Conservation (phyloP, 345 rosid genomes). For the Hibiscus tridactylites region DNA sequence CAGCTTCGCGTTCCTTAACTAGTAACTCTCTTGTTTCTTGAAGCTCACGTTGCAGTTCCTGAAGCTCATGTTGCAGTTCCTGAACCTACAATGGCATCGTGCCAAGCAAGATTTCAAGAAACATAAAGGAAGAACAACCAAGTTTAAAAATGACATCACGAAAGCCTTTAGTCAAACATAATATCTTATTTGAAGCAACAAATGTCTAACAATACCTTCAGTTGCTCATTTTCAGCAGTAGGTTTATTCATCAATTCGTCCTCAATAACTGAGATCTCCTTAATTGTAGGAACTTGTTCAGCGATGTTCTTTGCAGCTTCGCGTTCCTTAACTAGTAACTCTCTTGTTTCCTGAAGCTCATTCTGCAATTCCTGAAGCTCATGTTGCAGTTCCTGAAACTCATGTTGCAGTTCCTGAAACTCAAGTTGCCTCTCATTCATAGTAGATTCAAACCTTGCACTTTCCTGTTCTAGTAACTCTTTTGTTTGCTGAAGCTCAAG, state of each 20-base stretch:
- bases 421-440: slow-evolving; percentile 21
- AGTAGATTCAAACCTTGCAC: not conserved
- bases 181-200: slow-evolving; percentile 2
- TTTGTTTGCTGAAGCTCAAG: slow-evolving; percentile 14
- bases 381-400: not conserved
- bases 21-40: not conserved
- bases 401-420: not conserved
- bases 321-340: not conserved
- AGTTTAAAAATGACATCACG: not conserved
- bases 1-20: not conserved
- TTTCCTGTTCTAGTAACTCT: not conserved
- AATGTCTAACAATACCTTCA: slow-evolving; percentile 42
- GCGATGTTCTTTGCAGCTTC: not conserved
- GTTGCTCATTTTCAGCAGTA: slow-evolving; percentile 69
- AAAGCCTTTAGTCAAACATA: not conserved
- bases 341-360: slow-evolving; percentile 2
- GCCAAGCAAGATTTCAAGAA: not conserved
- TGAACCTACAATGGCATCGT: slow-evolving; percentile 24
- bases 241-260: slow-evolving; percentile 52
- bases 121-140: not conserved
- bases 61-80: slow-evolving; percentile 19
- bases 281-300: slow-evolving; percentile 30
- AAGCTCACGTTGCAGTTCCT: not conserved
- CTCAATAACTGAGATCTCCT: slow-evolving; percentile 54
- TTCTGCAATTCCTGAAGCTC: too few relatives aligned